Evolutionary conservation across 176 grass and related monocot species (phyloP).

Genomic region (Bromus sterilis): DNA sequence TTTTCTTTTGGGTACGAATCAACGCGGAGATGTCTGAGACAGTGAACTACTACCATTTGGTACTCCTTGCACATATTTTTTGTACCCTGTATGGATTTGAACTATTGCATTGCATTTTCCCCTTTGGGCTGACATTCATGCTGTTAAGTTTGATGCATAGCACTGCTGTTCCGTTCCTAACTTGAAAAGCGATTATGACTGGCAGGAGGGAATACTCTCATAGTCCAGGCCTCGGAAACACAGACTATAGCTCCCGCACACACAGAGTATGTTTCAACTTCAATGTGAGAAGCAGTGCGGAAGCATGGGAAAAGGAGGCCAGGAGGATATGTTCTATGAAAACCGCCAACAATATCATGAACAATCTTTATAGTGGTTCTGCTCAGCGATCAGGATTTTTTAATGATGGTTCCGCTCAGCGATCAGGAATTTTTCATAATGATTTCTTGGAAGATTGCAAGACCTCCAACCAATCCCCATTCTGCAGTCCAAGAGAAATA

Average conservation of each 20-base stretch:
- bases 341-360: conserved; percentile 1
- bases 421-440: conserved; percentile 12
- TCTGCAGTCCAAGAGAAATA: conserved; percentile 21
- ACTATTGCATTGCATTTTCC: not conserved
- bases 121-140: not conserved
- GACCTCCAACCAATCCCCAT: conserved; percentile 17
- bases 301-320: conserved; percentile 37
- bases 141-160: not conserved
- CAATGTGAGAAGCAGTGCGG: not conserved
- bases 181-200: conserved; percentile 9
- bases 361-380: not conserved
- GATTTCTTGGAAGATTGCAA: conserved; percentile 31
- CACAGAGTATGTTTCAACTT: conserved; percentile 13
- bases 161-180: not conserved
- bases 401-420: conserved; percentile 18
- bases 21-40: not conserved
- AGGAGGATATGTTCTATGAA: conserved; percentile 29
- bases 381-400: conserved; percentile 3
- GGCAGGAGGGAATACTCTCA: conserved; percentile 41
- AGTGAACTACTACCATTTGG: not conserved
- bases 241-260: not conserved
- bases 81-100: not conserved
- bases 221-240: conserved; percentile 10
- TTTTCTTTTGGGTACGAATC: too few species aligned
- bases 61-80: not conserved